Base-by-base conservation (phyloP, 2,329 filamentous ascomycete genomes). In the Colletotrichum gloeosporioides region DNA sequence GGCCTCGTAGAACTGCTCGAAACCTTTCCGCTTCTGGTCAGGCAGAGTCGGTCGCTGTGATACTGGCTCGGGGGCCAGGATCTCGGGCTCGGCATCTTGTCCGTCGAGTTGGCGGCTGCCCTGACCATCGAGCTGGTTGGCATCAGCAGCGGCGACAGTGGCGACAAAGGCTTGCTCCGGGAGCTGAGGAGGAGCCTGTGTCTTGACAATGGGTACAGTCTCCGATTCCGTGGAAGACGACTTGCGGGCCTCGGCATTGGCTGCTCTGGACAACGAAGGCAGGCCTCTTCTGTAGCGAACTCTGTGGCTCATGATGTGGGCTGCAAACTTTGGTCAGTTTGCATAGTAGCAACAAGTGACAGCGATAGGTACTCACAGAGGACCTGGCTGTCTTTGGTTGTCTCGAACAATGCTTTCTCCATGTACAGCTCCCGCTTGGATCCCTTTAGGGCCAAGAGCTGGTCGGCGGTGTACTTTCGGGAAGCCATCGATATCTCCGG, bases 1-100 rank as follows among this genome's bases (percentile, higher is more conserved):
- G 13, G 92, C 91, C 81, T 92, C 92, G 84, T 92, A 93, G 81
- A 94, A 94, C 69, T 89, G 88, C 81, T 92, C 90, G 79, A 94
- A 94, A n/a, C 92, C 92, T 81, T 93, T 91, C 39, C 88, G 89
- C 78, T 90, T 89, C 81, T 93, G 92, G 31, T 90, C 89, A 32
- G 73, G 73, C 10, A 76, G 73, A 18, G 59, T 22, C 31, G 73
- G 44, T 53, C 64, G 57, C 85, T 78, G 77, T 18, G 39, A 18
- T 22, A 36, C 75, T 13, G 25, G 36, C 44, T 75, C 69, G 36
- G 53, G 22, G 44, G 53, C 15, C n/a, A 34, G 36, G 13, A 57
- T 12, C 27, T 72, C 69, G 9, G 72, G 57, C 66, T 87, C 86
- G 3, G 82, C 83, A 70, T 86, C 85, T 63, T 86, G 86, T 27